Percentiles rank a stretch among this genome's conserved stretches.
Evolutionary conservation across 371 early-diverging fungal species (phyloP).

Genomic region (Dichotomocladium elegans): DNA sequence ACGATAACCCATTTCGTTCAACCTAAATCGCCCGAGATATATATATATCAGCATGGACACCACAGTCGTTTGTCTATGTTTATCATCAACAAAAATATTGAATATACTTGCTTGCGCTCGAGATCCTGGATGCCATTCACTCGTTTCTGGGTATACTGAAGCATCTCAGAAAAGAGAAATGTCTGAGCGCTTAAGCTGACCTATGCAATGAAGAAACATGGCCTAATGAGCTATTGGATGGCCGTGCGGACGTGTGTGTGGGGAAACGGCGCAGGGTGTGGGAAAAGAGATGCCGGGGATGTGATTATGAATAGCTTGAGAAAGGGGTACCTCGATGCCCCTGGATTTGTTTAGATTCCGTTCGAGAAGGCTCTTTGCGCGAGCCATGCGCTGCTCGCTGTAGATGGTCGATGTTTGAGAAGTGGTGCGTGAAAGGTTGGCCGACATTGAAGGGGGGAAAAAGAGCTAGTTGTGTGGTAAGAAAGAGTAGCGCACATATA

Average conservation of each 20-base stretch:
- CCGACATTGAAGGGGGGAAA: slow-evolving; percentile 2
- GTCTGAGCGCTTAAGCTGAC: slow-evolving; percentile 84
- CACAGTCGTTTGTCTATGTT: too few species aligned
- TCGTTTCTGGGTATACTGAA: slow-evolving; percentile 92
- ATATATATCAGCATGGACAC: too few species aligned
- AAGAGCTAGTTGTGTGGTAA: too few species aligned
- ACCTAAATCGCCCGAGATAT: slow-evolving; percentile 42
- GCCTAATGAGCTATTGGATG: background rate
- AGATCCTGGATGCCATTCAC: slow-evolving; percentile 92
- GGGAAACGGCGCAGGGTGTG: too few species aligned
- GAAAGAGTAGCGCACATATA: background rate
- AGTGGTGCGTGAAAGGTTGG: slow-evolving; percentile 7
- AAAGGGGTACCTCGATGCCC: slow-evolving; percentile 51
- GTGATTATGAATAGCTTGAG: too few species aligned
- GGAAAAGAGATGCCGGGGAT: too few species aligned
- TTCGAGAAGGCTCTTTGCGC: slow-evolving; percentile 51
- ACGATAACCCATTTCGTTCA: slow-evolving; percentile 90
- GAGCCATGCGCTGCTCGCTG: slow-evolving; percentile 26
- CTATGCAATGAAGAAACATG: slow-evolving; percentile 33
- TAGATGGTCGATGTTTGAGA: slow-evolving; percentile 36
- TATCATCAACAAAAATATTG: too few species aligned
- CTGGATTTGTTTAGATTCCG: slow-evolving; percentile 63
- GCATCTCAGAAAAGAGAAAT: slow-evolving; percentile 92
- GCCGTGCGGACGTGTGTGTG: background rate
- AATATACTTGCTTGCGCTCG: slow-evolving; percentile 78